Evolutionary conservation across 2,329 filamentous ascomycete genomes (phyloP), one percentile per base, ranked within the genome.

Genomic region (Esteya vermicola): DNA sequence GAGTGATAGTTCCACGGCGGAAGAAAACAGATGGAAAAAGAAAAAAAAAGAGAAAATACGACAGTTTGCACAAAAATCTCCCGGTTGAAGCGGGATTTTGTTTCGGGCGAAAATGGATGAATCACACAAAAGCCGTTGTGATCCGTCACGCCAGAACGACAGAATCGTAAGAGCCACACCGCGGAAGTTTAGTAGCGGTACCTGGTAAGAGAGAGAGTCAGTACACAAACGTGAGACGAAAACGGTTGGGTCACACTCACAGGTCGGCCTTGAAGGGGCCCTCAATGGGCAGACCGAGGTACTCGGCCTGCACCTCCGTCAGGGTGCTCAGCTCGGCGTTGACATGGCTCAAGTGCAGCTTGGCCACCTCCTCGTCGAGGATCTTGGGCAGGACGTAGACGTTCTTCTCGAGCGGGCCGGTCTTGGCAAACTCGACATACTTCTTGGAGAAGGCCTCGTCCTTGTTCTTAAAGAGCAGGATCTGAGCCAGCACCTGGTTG

Each of bases 401-500:
- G 56, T 89, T 84, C 52, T 93, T 70, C 43, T 82, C 76, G 59
- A 94, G 84, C 75, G 91, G 86, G 65, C 83, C 85, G 49, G 75
- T 77, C 74, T 88, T 85, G 68, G 83, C 85, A 63, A 94, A 98
- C 70, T 95, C 91, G 55, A 88, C 68, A 70, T 95, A 93, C 77
- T 95, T 95, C 68, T 84, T 70, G 66, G 81, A 77, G 63, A 93
- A 98, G 43, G 70, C 81, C 60, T 75, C 75, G 61, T 96, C 88
- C 56, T 81, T 73, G 57, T 78, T 81, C 82, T 96, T 96, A 83
- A 68, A 98, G 58, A 98, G 72, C 72, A 93, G 81, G 70, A 98
- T 96, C 75, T 98, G 91, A 52, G 91, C 91, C 63, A 98, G 85
- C 56, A 96, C 91, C 77, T 98, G 91, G 82, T 98, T 98, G 77